Percentiles rank a stretch among this genome's conserved stretches.
Conservation (phyloP, 2,329 filamentous ascomycete genomes). For the Penicillium sp. region DNA sequence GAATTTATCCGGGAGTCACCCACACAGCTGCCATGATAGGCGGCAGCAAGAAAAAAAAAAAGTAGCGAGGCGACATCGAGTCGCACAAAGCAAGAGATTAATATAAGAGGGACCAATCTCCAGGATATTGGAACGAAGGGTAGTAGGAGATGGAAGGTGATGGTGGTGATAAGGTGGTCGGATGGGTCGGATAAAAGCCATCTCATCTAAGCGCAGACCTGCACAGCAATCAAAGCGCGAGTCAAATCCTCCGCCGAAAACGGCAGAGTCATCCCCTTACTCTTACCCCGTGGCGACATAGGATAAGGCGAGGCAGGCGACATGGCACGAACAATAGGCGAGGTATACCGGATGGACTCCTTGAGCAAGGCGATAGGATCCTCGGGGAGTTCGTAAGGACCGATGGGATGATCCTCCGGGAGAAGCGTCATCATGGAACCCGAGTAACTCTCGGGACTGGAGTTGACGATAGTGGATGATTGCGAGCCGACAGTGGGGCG, state of each 20-base stretch:
- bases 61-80: slow-evolving; percentile 24
- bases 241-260: slow-evolving; percentile 46
- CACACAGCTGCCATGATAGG: neutral
- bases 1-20: neutral
- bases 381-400: slow-evolving; percentile 29
- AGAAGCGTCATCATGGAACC: slow-evolving; percentile 45
- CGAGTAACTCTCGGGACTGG: slow-evolving; percentile 42
- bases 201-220: slow-evolving; percentile 35
- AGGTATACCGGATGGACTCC: slow-evolving; percentile 41
- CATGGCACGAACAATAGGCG: slow-evolving; percentile 38
- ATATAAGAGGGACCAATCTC: slow-evolving; percentile 27
- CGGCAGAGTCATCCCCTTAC: slow-evolving; percentile 32
- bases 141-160: slow-evolving; percentile 7
- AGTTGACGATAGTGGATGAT: slow-evolving; percentile 45
- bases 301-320: slow-evolving; percentile 31
- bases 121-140: slow-evolving; percentile 22
- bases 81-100: slow-evolving; percentile 3
- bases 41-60: neutral
- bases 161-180: neutral
- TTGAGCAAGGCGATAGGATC: slow-evolving; percentile 41
- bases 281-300: slow-evolving; percentile 34
- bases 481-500: slow-evolving; percentile 41
- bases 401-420: slow-evolving; percentile 29
- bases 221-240: slow-evolving; percentile 46
- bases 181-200: no score